Evolutionary conservation across 805 yeast genomes (phyloP), one percentile per base, ranked within the genome.

Genomic region (Metschnikowia kofuensis): DNA sequence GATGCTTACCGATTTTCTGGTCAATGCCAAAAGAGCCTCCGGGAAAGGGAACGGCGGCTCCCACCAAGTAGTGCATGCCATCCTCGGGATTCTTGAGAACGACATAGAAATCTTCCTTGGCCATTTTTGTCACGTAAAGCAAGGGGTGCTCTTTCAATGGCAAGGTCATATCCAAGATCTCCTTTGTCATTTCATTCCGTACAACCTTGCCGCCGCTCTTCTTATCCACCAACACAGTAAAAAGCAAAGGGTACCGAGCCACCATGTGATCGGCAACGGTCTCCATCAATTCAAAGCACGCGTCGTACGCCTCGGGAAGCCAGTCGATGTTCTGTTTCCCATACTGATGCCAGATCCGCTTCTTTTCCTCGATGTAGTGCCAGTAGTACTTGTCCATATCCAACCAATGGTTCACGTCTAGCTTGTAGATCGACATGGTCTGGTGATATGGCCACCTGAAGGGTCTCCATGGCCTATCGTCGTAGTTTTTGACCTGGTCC

Each of bases 361-460:
- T 65, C 64, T 83, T 84, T 59, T 85, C 89, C 52, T 78, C 71
- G 48, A 84, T 76, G 57, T 85, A 85, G 53, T 81, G 83, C 63
- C 81, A 72, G 60, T 84, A 85, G 65, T 82, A 85, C 63, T 83
- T 84, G 63, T 85, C 90, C 89, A 85, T 85, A 58, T 85, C 89
- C 54, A 85, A 66, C 90, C 90, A 85, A 66, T 85, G 86, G 63
- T 84, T 84, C 35, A 83, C 71, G 60, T 84, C 87, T n/a, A 85
- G 72, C 61, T 80, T 82, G 69, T 76, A 84, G 42, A 85, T 83
- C 13, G 85, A 78, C 90, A 85, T 85, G 1, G 89, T 85, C 65
- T 85, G 90, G 64, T 84, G 89, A 60, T 85, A 85, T 29, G 90
- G 90, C 84, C 87, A 83, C 59, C 90, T 71, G 67, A 85, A 85